Conservation (phyloP, 148 eudicot genomes). For the Vaccinium corymbosum region DNA sequence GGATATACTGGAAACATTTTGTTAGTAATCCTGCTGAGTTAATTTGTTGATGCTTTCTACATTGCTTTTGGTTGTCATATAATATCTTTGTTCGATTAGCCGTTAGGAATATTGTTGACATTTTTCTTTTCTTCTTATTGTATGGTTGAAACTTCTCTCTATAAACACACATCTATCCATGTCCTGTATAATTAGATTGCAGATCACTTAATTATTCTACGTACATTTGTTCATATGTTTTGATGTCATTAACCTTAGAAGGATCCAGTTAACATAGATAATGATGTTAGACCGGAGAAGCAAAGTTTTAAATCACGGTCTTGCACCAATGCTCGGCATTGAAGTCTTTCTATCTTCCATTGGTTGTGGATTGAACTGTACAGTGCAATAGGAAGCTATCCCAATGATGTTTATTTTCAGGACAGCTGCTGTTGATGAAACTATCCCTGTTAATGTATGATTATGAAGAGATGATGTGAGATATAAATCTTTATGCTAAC, state of each 20-base stretch:
- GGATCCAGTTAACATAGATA: neutral
- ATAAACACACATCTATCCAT: neutral
- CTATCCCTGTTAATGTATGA: neutral
- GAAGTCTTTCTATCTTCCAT: neutral
- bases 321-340: neutral
- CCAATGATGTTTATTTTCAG: neutral
- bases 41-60: neutral
- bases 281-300: neutral
- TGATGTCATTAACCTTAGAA: neutral
- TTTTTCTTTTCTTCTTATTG: neutral
- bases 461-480: neutral
- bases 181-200: neutral
- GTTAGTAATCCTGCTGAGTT: neutral
- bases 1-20: neutral
- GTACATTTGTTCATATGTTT: neutral
- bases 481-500: neutral
- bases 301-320: neutral
- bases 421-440: neutral
- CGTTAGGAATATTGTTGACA: neutral
- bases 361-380: neutral
- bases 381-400: neutral
- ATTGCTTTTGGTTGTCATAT: neutral
- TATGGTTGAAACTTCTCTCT: neutral
- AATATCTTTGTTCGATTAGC: neutral
- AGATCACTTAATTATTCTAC: neutral